Base-by-base conservation (phyloP, 345 rosid genomes). In the Balakata baccata region DNA sequence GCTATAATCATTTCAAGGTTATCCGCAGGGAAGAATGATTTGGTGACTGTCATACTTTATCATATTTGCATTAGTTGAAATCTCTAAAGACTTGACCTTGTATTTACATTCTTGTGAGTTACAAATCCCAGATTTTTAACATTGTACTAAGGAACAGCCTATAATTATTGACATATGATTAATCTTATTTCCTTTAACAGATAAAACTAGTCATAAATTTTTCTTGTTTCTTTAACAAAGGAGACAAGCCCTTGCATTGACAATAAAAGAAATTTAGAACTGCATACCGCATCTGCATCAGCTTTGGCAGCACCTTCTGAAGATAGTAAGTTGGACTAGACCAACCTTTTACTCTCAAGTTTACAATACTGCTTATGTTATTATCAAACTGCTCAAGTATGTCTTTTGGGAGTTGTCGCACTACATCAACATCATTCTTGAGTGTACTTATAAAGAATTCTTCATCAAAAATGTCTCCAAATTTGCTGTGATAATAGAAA, bases 391-490 rank as follows among this genome's bases (percentile, higher is more conserved):
- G 92, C 85, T 87, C 89, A 80, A 95, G 97, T 66, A 95, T 62
- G 68, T 91, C 99, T 65, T 68, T 83, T 66, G 97, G 99, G 73
- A 92, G 96, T 75, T 86, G 88, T 72, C 84, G 87, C 79, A 89
- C 89, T 38, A 95, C 88, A 60, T 83, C 85, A 66, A 95, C 97
- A 61, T 88, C 86, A 83, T 89, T 88, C 84, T 84, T 82, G 73
- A 95, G 96, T 3, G 89, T 76, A 72, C 83, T 76, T 60, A 92
- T 89, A 80, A 95, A 95, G 86, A 88, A 92, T 72, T 87, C 97
- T 83, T 95, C 98, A 74, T 95, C 98, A 78, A 95, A 95, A 72
- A 95, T 95, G 62, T 90, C 97, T 43, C 96, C 90, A 72, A 95
- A 95, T 69, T 92, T 88, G 86, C 98, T 94, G 94, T 77, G 73